Percentiles rank a stretch among this genome's conserved stretches.
These are phyloP conservation scores for Claviceps paspali DNA, from an alignment of 2,329 filamentous ascomycete species.

Conservation along the genomic window DNA sequence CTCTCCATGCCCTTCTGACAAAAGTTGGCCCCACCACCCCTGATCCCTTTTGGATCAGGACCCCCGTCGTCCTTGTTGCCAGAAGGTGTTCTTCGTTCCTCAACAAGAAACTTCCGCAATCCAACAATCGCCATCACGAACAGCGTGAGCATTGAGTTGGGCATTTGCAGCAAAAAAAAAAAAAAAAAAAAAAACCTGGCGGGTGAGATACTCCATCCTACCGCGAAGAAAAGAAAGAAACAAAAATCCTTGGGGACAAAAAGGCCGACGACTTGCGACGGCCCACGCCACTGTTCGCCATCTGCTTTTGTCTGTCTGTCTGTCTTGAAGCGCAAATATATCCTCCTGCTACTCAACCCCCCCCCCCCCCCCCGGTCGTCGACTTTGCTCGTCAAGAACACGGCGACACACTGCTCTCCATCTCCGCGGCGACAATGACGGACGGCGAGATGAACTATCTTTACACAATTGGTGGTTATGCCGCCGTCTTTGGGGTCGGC, in stretches of 20 bases:
- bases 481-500: conserved; percentile 20
- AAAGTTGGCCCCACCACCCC: conserved; percentile 6
- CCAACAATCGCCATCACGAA: background rate
- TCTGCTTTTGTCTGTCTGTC: background rate
- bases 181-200: too few species aligned
- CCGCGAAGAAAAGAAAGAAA: too few species aligned
- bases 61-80: background rate
- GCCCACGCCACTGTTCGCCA: background rate
- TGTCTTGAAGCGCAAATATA: background rate
- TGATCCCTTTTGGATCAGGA: conserved; percentile 6
- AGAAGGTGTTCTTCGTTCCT: conserved; percentile 1
- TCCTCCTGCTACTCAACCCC: too few species aligned
- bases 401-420: background rate
- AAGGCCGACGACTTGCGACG: background rate
- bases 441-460: conserved; percentile 19
- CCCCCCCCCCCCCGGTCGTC: background rate
- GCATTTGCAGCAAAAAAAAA: background rate
- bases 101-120: background rate
- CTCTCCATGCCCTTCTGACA: conserved; percentile 2
- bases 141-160: background rate
- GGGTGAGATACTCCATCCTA: too few species aligned
- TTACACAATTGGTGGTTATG: conserved; percentile 23
- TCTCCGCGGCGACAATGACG: conserved; percentile 13
- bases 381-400: background rate
- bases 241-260: too few species aligned